These are phyloP conservation scores for Lavandula angustifolia DNA, from an alignment of 257 asterid species.

Conservation along the genomic window DNA sequence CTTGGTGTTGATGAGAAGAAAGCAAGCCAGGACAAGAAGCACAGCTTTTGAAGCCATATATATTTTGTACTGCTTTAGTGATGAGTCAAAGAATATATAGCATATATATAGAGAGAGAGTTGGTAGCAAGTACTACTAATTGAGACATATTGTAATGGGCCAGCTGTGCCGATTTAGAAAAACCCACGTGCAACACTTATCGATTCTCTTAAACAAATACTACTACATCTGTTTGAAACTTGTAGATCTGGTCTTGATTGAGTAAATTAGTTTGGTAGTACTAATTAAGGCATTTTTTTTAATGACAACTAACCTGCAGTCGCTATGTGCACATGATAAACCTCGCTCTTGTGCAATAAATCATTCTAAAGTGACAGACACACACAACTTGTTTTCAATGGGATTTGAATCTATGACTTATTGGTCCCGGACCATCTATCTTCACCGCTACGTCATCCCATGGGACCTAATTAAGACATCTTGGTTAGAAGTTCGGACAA, in stretches of 20 bases:
- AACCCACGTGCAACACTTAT: constrained; percentile 37
- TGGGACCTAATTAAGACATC: too few relatives aligned
- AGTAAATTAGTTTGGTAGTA: background rate
- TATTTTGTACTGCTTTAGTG: background rate
- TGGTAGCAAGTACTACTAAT: background rate
- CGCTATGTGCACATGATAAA: too few relatives aligned
- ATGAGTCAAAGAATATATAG: background rate
- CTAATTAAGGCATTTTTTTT: too few relatives aligned
- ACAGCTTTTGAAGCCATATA: constrained; percentile 44
- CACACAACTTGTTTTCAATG: too few relatives aligned
- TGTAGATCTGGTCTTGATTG: background rate
- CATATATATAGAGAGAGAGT: constrained; percentile 12
- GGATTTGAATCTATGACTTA: too few relatives aligned
- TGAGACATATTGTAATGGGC: constrained; percentile 21
- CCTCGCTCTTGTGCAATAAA: too few relatives aligned
- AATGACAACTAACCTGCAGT: too few relatives aligned
- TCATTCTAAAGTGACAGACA: too few relatives aligned
- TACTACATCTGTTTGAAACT: constrained; percentile 26
- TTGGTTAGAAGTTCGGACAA: too few relatives aligned
- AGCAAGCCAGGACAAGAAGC: constrained; percentile 39
- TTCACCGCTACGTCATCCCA: too few relatives aligned
- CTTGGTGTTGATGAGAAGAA: constrained; percentile 43
- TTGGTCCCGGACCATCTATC: too few relatives aligned
- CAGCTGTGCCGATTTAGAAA: constrained; percentile 12
- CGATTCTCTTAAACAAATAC: constrained; percentile 26